Evolutionary conservation across 116 monocot genomes (phyloP).

Genomic region (Phalaenopsis hybrid): DNA sequence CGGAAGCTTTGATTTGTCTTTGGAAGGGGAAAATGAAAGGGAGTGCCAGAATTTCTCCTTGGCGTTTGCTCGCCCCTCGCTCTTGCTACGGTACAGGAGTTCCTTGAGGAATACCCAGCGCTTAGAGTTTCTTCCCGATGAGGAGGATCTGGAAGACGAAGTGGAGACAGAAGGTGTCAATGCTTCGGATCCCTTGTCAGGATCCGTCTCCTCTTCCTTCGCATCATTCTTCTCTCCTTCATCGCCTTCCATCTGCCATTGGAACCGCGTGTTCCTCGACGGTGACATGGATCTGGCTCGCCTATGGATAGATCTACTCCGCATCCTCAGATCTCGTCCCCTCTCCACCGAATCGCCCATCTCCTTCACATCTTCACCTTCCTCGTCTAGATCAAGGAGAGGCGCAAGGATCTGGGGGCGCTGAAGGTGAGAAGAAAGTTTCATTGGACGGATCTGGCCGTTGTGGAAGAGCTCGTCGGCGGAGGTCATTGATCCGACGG

Average conservation of each 20-base stretch:
- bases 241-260: conserved; percentile 26
- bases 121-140: conserved; percentile 45
- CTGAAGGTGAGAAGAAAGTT: conserved; percentile 42
- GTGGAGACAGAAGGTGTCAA: conserved; percentile 21
- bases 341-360: conserved; percentile 5
- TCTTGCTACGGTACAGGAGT: conserved; percentile 67
- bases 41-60: conserved; percentile 66
- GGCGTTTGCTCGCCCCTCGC: conserved; percentile 42
- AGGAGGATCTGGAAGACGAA: conserved; percentile 45
- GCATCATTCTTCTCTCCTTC: neutral
- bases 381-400: conserved; percentile 40
- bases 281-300: conserved; percentile 71
- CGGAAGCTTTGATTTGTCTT: conserved; percentile 15
- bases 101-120: conserved; percentile 80
- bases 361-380: conserved; percentile 18
- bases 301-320: conserved; percentile 50
- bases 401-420: conserved; percentile 42
- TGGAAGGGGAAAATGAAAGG: conserved; percentile 42
- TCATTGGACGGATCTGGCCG: conserved; percentile 85
- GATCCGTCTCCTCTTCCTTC: conserved; percentile 13
- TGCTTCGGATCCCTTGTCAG: conserved; percentile 8
- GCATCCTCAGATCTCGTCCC: conserved; percentile 32
- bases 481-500: conserved; percentile 46
- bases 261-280: conserved; percentile 23
- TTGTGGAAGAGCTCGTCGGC: conserved; percentile 85